phyloP scores from a whole-genome alignment of 208 protist species.

The Trypanosoma lewisi region DNA sequence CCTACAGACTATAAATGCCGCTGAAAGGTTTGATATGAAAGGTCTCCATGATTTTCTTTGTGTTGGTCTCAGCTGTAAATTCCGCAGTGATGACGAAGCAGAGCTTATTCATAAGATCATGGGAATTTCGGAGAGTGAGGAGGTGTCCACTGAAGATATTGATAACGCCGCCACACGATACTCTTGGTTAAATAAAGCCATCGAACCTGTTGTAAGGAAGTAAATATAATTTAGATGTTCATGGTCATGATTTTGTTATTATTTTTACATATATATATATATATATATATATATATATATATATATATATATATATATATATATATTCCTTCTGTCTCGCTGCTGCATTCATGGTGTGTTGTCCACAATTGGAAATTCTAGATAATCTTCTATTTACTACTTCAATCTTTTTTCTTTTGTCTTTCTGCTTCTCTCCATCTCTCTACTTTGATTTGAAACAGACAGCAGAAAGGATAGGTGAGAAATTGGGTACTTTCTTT shows the following conservation, averaged over 20 bases:
- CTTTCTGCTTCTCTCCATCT: too few relatives aligned
- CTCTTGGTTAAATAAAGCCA: conserved; percentile 62
- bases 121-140: conserved; percentile 40
- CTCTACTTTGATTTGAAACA: too few relatives aligned
- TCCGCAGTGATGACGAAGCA: conserved; percentile 57
- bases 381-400: too few relatives aligned
- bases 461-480: too few relatives aligned
- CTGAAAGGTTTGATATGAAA: conserved; percentile 67
- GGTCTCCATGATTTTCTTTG: conserved; percentile 74
- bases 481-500: too few relatives aligned
- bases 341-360: too few relatives aligned
- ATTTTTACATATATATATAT: neutral
- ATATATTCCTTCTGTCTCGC: too few relatives aligned
- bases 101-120: conserved; percentile 57
- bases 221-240: conserved; percentile 22
- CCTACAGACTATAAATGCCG: conserved; percentile 65
- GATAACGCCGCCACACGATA: conserved; percentile 42
- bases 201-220: conserved; percentile 33
- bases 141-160: conserved; percentile 44
- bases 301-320: neutral
- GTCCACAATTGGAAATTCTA: too few relatives aligned
- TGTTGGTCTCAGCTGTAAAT: conserved; percentile 70
- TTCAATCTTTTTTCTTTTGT: too few relatives aligned
- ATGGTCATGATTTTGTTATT: neutral
- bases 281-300: neutral